These are phyloP conservation scores for Melampsora larici-populina DNA, from an alignment of 1,284 basidiomycete genomes.

Conservation along the genomic window DNA sequence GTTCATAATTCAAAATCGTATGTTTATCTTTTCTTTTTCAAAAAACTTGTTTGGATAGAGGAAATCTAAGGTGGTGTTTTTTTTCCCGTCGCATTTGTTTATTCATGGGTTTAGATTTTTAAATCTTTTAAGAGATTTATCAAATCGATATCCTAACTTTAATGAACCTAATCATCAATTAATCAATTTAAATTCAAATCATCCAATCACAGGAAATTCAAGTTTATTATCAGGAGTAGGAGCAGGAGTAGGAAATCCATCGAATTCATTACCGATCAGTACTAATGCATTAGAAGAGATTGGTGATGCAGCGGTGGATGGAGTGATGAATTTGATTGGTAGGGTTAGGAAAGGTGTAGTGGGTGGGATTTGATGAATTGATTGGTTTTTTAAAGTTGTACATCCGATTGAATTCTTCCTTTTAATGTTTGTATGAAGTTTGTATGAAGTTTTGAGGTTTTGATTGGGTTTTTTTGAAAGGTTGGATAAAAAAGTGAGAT, in stretches of 20 bases:
- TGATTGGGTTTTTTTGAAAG: too few species aligned
- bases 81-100: too few species aligned
- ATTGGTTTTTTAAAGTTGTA: background rate
- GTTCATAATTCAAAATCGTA: slow-evolving; percentile 87
- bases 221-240: slow-evolving; percentile 76
- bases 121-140: slow-evolving; percentile 47
- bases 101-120: slow-evolving; percentile 47
- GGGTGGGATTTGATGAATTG: slow-evolving; percentile 43
- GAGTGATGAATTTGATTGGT: slow-evolving; percentile 76
- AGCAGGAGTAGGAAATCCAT: slow-evolving; percentile 60
- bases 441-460: too few species aligned
- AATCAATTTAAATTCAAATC: slow-evolving; percentile 62
- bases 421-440: too few species aligned
- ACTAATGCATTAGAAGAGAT: slow-evolving; percentile 69
- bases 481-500: too few species aligned
- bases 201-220: slow-evolving; percentile 59
- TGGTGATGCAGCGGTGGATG: slow-evolving; percentile 59
- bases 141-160: slow-evolving; percentile 46
- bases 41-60: too few species aligned
- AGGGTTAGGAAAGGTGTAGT: slow-evolving; percentile 81
- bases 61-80: too few species aligned
- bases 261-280: slow-evolving; percentile 67
- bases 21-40: too few species aligned
- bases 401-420: too few species aligned
- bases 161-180: slow-evolving; percentile 69